Evolutionary conservation across 495 filamentous ascomycete genomes (phyloP), one percentile per base, ranked within the genome.

Genomic region (Aspergillus panamensis): DNA sequence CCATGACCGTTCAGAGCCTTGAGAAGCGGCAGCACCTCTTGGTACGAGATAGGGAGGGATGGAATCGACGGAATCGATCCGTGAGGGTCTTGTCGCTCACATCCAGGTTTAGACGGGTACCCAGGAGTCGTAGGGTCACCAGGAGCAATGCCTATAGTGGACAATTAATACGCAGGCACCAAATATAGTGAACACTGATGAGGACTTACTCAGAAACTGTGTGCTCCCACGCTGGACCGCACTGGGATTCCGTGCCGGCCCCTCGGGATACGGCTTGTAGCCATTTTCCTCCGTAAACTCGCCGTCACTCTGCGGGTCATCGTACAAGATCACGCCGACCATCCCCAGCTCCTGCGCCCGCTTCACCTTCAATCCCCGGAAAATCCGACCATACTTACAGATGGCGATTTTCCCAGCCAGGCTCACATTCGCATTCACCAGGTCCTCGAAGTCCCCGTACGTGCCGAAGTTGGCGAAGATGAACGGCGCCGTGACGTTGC

Each of bases 181-280:
- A 49, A 51, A 45, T 25, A 51, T 31, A 32, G 9, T 50, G 16
- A 44, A 16, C 16, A 45, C 10, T 32, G 14, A 48, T 33, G 35
- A 14, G 35, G 30, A 71, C 74, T 45, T 67, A 78, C 87, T 95
- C 60, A 96, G 73, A 60, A 91, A 97, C 66, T 95, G 85, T 1
- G 84, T 81, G 66, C 91, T 96, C n/a, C 94, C 94, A 57, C 94
- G 79, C 70, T 98, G 92, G 33, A 98, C 91, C 60, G 89, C 91
- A 65, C 84, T 92, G 3, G 91, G 90, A 58, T 97, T 83, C 45
- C 94, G 80, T 0, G 92, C 94, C 0, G 92, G 91, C 3, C 95
- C 94, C 16, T 89, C 76, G 0, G 95, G 94, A 70, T 97, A 98
- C 8, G 84, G 65, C 40, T 84, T 77, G 58, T 89, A 83, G 0